Conservation (phyloP, 2,329 filamentous ascomycete species). For the Penicillium sp. region DNA sequence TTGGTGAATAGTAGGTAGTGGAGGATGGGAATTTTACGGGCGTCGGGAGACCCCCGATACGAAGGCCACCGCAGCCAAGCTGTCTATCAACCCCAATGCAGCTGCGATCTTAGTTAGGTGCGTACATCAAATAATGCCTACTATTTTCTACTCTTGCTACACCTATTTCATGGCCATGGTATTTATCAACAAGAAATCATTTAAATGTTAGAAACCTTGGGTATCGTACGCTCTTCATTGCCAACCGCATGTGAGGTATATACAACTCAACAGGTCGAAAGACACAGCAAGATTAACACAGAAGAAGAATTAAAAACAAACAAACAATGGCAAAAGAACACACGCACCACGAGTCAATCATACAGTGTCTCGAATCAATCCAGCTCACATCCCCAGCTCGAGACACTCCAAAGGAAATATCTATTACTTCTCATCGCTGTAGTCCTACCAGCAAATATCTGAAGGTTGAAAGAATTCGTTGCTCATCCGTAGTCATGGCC, state of each 20-base stretch:
- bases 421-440: conserved; percentile 16
- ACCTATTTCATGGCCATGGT: neutral
- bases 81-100: neutral
- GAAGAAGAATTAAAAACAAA: conserved; percentile 25
- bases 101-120: neutral
- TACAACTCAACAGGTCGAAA: conserved; percentile 34
- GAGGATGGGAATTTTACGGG: conserved; percentile 34
- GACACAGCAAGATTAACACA: conserved; percentile 24
- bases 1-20: conserved; percentile 14
- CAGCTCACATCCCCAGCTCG: conserved; percentile 11
- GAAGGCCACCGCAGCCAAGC: conserved; percentile 18
- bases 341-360: conserved; percentile 7
- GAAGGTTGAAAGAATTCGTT: conserved; percentile 17
- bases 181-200: neutral
- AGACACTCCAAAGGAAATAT: conserved; percentile 11
- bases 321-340: conserved; percentile 19
- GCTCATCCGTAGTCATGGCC: conserved; percentile 12
- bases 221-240: conserved; percentile 42
- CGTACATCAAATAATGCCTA: neutral
- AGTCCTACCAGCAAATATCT: conserved; percentile 13
- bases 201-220: conserved; percentile 27
- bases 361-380: conserved; percentile 9
- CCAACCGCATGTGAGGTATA: conserved; percentile 38
- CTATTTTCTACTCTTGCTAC: neutral
- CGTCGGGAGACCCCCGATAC: conserved; percentile 22